Evolutionary conservation across 805 yeast species (phyloP).

Genomic region (Candida orba): DNA sequence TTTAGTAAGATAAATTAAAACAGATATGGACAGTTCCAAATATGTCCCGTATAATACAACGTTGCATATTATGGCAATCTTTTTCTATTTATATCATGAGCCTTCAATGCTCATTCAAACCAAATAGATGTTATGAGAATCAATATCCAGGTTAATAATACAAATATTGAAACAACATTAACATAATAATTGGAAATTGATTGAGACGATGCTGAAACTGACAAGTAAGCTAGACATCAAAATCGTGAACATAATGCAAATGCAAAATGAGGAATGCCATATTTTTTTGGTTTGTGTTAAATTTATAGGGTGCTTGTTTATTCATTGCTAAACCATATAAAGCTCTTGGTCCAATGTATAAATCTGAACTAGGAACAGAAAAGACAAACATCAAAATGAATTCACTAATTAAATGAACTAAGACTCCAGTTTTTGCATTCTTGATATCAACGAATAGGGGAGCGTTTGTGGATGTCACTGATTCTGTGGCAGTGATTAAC

Average conservation of each 20-base stretch:
- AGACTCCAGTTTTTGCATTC: constrained; percentile 52
- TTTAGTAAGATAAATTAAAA: constrained; percentile 53
- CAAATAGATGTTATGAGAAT: constrained; percentile 61
- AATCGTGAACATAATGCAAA: constrained; percentile 42
- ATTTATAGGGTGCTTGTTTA: constrained; percentile 65
- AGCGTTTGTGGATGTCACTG: constrained; percentile 54
- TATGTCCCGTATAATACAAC: constrained; percentile 59
- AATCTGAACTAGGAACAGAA: constrained; percentile 76
- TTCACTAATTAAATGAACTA: constrained; percentile 73
- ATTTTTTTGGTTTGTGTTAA: constrained; percentile 55
- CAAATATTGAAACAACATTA: constrained; percentile 70
- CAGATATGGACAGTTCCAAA: constrained; percentile 47
- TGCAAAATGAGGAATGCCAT: constrained; percentile 66
- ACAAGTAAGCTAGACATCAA: constrained; percentile 66
- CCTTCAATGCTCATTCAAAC: constrained; percentile 58
- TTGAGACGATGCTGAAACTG: constrained; percentile 47
- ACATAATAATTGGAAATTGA: constrained; percentile 62
- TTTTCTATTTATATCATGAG: constrained; percentile 56
- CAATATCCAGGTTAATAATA: constrained; percentile 68
- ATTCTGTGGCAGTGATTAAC: constrained; percentile 41
- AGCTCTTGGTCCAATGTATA: constrained; percentile 72
- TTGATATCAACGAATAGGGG: constrained; percentile 81
- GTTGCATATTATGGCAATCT: constrained; percentile 57
- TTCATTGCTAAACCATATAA: constrained; percentile 64
- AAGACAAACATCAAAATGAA: constrained; percentile 71